Percentiles rank a stretch among this genome's conserved stretches.
phyloP scores from a whole-genome alignment of 2,329 filamentous ascomycete genomes.

The Eurotiales sp. region DNA sequence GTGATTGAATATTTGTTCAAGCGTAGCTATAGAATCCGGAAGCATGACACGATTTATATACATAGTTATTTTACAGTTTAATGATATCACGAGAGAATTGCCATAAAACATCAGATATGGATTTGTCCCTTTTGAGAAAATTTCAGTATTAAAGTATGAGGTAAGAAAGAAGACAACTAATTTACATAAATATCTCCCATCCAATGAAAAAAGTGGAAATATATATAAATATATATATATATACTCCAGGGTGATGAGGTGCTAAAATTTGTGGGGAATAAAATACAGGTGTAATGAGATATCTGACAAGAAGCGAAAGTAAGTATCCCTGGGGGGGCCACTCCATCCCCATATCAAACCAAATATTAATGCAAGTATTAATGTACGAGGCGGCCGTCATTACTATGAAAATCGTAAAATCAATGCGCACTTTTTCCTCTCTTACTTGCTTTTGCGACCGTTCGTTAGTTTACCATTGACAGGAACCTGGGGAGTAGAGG shows the following conservation, averaged over 20 bases:
- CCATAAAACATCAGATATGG: too few relatives aligned
- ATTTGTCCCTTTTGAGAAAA: too few relatives aligned
- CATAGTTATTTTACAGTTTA: too few relatives aligned
- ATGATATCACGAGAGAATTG: too few relatives aligned
- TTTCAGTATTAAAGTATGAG: too few relatives aligned
- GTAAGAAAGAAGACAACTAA: too few relatives aligned
- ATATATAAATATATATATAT: too few relatives aligned
- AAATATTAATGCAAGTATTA: slow-evolving; percentile 9
- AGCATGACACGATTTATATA: not conserved
- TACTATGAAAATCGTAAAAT: slow-evolving; percentile 7
- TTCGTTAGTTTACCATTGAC: slow-evolving; percentile 38
- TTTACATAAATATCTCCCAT: too few relatives aligned
- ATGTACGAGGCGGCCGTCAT: slow-evolving; percentile 5
- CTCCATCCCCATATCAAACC: not conserved
- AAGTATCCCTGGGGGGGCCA: not conserved
- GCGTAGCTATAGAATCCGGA: not conserved
- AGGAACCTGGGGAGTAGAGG: slow-evolving; percentile 30
- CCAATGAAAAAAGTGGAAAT: too few relatives aligned
- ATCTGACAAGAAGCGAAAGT: slow-evolving; percentile 3
- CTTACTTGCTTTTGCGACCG: slow-evolving; percentile 8
- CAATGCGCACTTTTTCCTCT: slow-evolving; percentile 2
- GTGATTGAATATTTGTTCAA: not conserved
- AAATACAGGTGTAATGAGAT: too few relatives aligned
- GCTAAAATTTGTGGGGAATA: too few relatives aligned
- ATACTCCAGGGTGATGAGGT: too few relatives aligned